Evolutionary conservation across 345 rosid genomes (phyloP).

Genomic region (Eucalyptus marginata): DNA sequence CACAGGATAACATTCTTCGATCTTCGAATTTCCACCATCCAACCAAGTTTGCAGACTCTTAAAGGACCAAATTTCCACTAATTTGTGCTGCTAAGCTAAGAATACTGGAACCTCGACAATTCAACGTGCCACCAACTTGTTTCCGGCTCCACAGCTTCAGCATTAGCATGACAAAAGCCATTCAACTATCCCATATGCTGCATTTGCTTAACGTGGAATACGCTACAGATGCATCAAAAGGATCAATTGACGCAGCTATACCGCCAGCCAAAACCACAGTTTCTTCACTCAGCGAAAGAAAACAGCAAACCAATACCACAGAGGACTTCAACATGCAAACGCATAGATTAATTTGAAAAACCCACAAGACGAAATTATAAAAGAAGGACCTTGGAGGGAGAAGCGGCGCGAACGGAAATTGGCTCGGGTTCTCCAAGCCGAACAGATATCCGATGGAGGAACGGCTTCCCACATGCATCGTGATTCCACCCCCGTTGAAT

Average conservation of each 20-base stretch:
- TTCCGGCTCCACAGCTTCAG: neutral
- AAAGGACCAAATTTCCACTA: neutral
- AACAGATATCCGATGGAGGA: slow-evolving; percentile 68
- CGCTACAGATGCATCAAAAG: neutral
- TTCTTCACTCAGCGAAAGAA: neutral
- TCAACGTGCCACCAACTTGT: neutral
- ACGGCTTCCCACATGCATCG: neutral
- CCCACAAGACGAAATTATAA: neutral
- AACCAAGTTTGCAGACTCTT: neutral
- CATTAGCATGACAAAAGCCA: neutral
- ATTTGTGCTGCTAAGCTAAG: neutral
- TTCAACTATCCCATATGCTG: neutral
- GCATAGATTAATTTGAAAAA: neutral
- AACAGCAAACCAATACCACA: neutral
- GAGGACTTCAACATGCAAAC: neutral
- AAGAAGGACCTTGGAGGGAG: slow-evolving; percentile 50
- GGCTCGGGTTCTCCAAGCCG: slow-evolving; percentile 64
- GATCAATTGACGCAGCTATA: too few species aligned
- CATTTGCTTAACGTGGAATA: neutral
- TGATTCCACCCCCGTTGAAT: neutral
- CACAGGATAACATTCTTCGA: neutral
- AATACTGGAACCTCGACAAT: neutral
- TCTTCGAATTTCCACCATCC: neutral
- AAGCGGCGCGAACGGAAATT: slow-evolving; percentile 56
- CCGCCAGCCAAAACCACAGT: neutral